Evolutionary conservation across 805 yeast genomes (phyloP).

Genomic region (Saturnispora dispora): DNA sequence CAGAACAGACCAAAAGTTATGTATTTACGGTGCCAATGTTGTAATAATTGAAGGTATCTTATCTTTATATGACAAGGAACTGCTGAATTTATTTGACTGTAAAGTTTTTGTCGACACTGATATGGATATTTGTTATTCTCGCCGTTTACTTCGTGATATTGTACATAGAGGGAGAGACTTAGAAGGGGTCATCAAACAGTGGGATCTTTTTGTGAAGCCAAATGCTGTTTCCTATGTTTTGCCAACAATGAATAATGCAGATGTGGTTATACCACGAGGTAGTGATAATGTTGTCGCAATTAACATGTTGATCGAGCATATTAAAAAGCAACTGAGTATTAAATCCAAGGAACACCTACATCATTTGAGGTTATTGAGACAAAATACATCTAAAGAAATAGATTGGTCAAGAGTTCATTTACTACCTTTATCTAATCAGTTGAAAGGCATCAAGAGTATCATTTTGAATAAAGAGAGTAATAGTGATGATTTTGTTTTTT

Average conservation of each 20-base stretch:
- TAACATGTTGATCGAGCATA: slow-evolving; percentile 67
- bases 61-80: slow-evolving; percentile 61
- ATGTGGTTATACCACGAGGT: slow-evolving; percentile 85
- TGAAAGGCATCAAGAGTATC: slow-evolving; percentile 62
- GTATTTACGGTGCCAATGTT: slow-evolving; percentile 90
- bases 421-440: slow-evolving; percentile 52
- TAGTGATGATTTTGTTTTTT: slow-evolving; percentile 75
- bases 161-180: slow-evolving; percentile 79
- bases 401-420: slow-evolving; percentile 28
- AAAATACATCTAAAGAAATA: slow-evolving; percentile 23
- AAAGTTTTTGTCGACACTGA: slow-evolving; percentile 92
- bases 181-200: slow-evolving; percentile 73
- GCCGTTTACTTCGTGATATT: slow-evolving; percentile 82
- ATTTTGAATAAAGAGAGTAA: slow-evolving; percentile 45
- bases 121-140: slow-evolving; percentile 81
- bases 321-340: slow-evolving; percentile 55
- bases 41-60: slow-evolving; percentile 88
- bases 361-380: slow-evolving; percentile 52
- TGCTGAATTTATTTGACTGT: slow-evolving; percentile 70
- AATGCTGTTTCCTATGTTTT: slow-evolving; percentile 67
- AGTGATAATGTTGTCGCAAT: slow-evolving; percentile 77
- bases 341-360: slow-evolving; percentile 64
- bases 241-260: slow-evolving; percentile 74
- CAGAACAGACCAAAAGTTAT: slow-evolving; percentile 52
- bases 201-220: slow-evolving; percentile 90